phyloP scores from a whole-genome alignment of 495 filamentous ascomycete species.

The Penicillium pancosmium region DNA sequence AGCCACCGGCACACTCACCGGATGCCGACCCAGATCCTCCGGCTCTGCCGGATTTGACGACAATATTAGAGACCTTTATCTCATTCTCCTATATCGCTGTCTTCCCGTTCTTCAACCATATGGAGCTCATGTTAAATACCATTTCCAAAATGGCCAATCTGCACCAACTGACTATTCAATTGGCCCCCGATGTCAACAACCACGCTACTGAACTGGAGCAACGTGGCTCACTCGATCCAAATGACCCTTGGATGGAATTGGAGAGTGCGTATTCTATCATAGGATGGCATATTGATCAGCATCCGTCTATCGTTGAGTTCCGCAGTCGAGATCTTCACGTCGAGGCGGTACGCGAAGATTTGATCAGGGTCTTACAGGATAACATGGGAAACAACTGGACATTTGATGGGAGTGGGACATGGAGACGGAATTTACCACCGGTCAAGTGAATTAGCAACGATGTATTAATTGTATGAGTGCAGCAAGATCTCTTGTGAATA shows the following conservation, averaged over 20 bases:
- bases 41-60: constrained; percentile 3
- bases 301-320: constrained; percentile 31
- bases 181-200: constrained; percentile 36
- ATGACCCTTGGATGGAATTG: constrained; percentile 50
- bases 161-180: constrained; percentile 31
- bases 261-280: constrained; percentile 43
- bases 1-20: background rate
- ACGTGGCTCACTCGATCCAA: constrained; percentile 44
- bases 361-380: constrained; percentile 27
- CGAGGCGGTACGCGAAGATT: constrained; percentile 33
- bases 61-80: constrained; percentile 27
- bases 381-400: constrained; percentile 31
- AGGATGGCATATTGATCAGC: constrained; percentile 30
- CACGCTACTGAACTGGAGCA: constrained; percentile 41
- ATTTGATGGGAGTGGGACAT: constrained; percentile 32
- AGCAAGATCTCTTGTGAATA: background rate
- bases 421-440: constrained; percentile 18
- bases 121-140: constrained; percentile 37
- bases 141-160: constrained; percentile 35
- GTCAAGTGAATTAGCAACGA: background rate
- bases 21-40: background rate
- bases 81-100: constrained; percentile 45
- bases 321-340: constrained; percentile 33
- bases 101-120: constrained; percentile 50
- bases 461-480: background rate